phyloP scores from a whole-genome alignment of 805 yeast genomes.

The Metschnikowia reukaufii region DNA sequence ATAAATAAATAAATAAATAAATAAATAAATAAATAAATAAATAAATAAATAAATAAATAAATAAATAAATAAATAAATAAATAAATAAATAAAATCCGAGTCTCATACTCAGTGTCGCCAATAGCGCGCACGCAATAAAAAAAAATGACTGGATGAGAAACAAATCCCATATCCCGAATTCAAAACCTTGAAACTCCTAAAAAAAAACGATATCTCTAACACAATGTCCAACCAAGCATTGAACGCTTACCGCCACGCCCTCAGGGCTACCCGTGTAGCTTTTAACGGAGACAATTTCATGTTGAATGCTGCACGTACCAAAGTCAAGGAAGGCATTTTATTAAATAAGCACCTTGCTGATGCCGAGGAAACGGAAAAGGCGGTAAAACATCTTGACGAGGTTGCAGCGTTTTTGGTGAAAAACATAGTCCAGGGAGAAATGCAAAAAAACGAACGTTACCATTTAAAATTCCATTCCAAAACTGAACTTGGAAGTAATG shows the following conservation, averaged over 20 bases:
- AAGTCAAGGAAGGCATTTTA: slow-evolving; percentile 57
- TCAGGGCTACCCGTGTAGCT: slow-evolving; percentile 64
- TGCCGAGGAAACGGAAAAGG: slow-evolving; percentile 47
- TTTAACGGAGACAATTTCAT: slow-evolving; percentile 52
- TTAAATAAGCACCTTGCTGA: slow-evolving; percentile 24
- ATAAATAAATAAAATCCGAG: too few relatives aligned
- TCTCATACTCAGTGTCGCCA: not conserved
- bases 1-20: too few relatives aligned
- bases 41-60: too few relatives aligned
- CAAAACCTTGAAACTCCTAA: too few relatives aligned
- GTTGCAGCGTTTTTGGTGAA: slow-evolving; percentile 66
- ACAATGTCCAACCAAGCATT: slow-evolving; percentile 14
- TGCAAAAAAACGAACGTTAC: slow-evolving; percentile 42
- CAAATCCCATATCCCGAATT: too few relatives aligned
- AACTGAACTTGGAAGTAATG: slow-evolving; percentile 91
- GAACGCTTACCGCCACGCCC: slow-evolving; percentile 64
- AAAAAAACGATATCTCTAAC: not conserved
- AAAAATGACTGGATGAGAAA: not conserved
- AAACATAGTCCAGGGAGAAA: slow-evolving; percentile 86
- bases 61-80: too few relatives aligned
- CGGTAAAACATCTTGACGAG: slow-evolving; percentile 47
- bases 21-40: too few relatives aligned
- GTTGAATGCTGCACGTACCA: slow-evolving; percentile 57
- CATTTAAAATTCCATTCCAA: slow-evolving; percentile 71
- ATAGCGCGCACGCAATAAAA: not conserved